Evolutionary conservation across 2,329 filamentous ascomycete species (phyloP).

Genomic region (Botryotinia narcissicola): DNA sequence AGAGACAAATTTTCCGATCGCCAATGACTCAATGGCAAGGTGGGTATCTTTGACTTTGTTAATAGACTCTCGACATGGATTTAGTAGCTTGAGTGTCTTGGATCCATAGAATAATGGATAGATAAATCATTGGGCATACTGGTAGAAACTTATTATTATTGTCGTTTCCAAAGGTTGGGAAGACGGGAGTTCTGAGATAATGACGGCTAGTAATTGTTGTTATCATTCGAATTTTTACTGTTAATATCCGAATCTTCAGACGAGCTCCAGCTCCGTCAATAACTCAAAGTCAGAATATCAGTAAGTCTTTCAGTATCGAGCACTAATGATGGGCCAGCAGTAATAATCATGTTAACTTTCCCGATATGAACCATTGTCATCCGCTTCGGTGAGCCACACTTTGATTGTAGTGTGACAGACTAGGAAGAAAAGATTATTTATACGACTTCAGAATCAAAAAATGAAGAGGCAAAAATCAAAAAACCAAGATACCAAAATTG

Average conservation of each 20-base stretch:
- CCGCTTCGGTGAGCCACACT: not conserved
- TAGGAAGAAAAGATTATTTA: not conserved
- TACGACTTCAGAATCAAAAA: not conserved
- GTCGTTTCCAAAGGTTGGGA: not conserved
- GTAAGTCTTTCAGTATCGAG: not conserved
- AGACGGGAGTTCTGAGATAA: not conserved
- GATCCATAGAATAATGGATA: not conserved
- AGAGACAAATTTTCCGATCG: not conserved
- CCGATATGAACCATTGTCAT: not conserved
- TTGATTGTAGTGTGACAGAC: not conserved
- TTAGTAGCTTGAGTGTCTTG: not conserved
- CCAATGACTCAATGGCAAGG: fast-evolving
- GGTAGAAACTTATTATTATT: not conserved
- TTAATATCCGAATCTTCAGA: not conserved
- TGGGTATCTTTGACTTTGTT: not conserved
- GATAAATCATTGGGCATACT: not conserved
- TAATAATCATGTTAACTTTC: not conserved
- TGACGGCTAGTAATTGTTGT: not conserved
- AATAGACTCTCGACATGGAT: not conserved
- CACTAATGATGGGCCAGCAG: not conserved
- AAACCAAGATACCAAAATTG: fast-evolving
- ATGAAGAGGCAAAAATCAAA: too few relatives aligned
- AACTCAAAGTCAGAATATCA: not conserved
- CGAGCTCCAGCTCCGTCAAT: not conserved
- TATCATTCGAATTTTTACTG: not conserved